Evolutionary conservation across 2,329 filamentous ascomycete genomes (phyloP).

Genomic region (Xylariaceae sp.): DNA sequence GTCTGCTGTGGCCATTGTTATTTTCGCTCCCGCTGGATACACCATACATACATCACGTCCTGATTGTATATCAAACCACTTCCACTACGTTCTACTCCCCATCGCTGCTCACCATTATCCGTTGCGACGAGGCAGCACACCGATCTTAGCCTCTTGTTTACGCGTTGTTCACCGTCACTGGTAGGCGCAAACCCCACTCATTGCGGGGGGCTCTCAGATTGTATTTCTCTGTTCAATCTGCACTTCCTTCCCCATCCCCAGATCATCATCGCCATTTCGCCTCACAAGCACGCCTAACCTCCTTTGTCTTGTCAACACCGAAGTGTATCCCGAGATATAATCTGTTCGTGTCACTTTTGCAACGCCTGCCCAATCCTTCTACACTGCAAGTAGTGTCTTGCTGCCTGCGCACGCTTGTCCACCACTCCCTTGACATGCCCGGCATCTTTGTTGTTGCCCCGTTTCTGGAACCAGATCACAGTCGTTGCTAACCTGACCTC

Average conservation of each 20-base stretch:
- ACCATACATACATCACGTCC: constrained; percentile 9
- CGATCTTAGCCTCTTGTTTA: constrained; percentile 16
- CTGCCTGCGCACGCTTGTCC: constrained; percentile 10
- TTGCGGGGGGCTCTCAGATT: constrained; percentile 27
- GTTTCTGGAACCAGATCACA: background rate
- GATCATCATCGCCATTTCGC: constrained; percentile 6
- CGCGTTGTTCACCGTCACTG: constrained; percentile 25
- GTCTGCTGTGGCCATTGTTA: constrained; percentile 7
- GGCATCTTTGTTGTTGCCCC: constrained; percentile 13
- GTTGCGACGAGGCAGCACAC: constrained; percentile 22
- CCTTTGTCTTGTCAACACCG: no score
- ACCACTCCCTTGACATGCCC: constrained; percentile 11
- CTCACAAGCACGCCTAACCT: no score
- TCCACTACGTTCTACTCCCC: constrained; percentile 9
- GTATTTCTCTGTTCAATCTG: constrained; percentile 19
- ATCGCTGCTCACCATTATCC: constrained; percentile 23
- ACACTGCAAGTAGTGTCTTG: background rate
- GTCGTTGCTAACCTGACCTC: constrained; percentile 16
- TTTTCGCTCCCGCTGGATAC: background rate
- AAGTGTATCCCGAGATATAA: no score
- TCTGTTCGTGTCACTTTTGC: no score
- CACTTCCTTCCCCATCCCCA: constrained; percentile 10
- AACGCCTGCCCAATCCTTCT: background rate
- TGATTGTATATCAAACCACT: constrained; percentile 22
- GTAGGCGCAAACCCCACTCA: constrained; percentile 34